A percentile compares a stretch with the other conserved stretches of the same genome.
phyloP scores from a whole-genome alignment of 2,329 filamentous ascomycete genomes.

The Tolypocladium tundrense region DNA sequence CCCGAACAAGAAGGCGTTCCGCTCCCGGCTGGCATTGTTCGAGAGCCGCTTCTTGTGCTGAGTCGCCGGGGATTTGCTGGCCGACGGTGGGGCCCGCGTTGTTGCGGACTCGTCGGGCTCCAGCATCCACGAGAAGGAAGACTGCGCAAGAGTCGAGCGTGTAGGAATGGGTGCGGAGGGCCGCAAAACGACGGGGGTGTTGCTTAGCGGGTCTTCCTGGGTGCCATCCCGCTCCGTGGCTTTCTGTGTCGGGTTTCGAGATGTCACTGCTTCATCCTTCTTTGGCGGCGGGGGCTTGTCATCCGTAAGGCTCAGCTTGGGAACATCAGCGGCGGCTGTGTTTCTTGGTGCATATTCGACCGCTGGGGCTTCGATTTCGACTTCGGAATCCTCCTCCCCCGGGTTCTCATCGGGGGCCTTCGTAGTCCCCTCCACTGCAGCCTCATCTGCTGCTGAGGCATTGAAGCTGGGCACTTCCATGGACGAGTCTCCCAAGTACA shows the following conservation, averaged over 20 bases:
- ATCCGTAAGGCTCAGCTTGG: neutral
- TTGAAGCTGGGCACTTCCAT: slow-evolving; percentile 31
- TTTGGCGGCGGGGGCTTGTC: neutral
- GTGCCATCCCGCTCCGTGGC: neutral
- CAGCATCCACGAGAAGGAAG: slow-evolving; percentile 73
- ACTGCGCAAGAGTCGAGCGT: slow-evolving; percentile 59
- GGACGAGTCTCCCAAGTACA: slow-evolving; percentile 48
- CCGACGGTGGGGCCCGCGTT: slow-evolving; percentile 10
- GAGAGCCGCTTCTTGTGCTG: slow-evolving; percentile 30
- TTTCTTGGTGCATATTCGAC: neutral
- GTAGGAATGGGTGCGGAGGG: slow-evolving; percentile 39
- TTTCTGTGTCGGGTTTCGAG: neutral
- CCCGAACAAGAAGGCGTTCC: slow-evolving; percentile 51
- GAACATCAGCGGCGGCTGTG: neutral
- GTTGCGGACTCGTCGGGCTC: slow-evolving; percentile 37
- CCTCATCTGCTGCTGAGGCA: neutral
- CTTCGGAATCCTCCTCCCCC: neutral
- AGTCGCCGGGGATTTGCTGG: slow-evolving; percentile 19
- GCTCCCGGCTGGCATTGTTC: slow-evolving; percentile 37
- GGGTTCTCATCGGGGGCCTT: neutral
- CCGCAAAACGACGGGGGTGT: slow-evolving; percentile 4
- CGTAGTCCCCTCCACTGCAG: neutral
- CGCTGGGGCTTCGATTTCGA: neutral
- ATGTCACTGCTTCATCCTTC: neutral
- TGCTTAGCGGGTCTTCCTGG: neutral